Evolutionary conservation across 1,284 basidiomycete species (phyloP).

Genomic region (Lentinula novae-zelandiae): DNA sequence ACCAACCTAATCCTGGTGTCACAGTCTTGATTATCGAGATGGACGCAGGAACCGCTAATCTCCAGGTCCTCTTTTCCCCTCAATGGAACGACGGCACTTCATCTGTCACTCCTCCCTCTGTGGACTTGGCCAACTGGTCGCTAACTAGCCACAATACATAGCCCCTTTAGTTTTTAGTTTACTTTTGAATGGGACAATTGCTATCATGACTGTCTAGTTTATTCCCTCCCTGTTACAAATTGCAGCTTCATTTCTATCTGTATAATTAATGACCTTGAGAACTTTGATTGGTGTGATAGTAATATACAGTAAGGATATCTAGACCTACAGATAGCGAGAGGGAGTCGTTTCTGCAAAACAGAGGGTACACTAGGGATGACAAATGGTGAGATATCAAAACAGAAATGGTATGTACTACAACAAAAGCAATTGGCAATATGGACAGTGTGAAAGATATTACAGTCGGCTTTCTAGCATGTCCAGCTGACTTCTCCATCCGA

Average conservation of each 20-base stretch:
- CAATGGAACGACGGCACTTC: constrained; percentile 50
- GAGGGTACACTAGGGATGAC: not conserved
- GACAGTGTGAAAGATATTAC: not conserved
- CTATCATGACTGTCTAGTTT: not conserved
- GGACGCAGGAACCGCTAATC: constrained; percentile 51
- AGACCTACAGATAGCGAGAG: not conserved
- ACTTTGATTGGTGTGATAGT: not conserved
- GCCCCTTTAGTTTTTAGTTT: not conserved
- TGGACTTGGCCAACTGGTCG: constrained; percentile 16
- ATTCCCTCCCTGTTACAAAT: not conserved
- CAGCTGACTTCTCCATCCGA: constrained; percentile 11
- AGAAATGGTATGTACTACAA: not conserved
- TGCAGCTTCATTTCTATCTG: not conserved
- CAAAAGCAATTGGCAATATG: not conserved
- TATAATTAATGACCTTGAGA: too few species aligned
- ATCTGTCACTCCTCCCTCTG: constrained; percentile 12
- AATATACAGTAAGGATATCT: not conserved
- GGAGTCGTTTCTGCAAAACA: not conserved
- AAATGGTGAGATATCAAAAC: not conserved
- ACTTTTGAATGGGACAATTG: not conserved
- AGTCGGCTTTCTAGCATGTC: constrained; percentile 12
- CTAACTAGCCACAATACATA: constrained; percentile 14
- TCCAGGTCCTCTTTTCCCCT: constrained; percentile 72
- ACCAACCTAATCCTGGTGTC: constrained; percentile 68
- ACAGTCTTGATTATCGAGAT: constrained; percentile 68